phyloP scores from a whole-genome alignment of 352 stramenopile species.

The Blastocystis sp. region DNA sequence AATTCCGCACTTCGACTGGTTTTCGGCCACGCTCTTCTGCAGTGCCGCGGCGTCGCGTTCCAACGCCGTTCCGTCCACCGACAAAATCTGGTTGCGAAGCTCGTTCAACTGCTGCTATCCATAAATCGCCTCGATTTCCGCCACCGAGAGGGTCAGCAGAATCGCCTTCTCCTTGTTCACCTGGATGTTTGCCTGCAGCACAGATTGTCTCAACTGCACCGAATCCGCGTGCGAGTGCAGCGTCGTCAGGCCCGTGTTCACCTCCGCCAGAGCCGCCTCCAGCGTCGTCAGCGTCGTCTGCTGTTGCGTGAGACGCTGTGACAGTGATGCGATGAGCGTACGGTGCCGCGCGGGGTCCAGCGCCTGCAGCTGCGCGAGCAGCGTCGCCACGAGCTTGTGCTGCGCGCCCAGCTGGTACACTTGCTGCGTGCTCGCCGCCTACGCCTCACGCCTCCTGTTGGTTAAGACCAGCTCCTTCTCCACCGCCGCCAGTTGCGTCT shows the following conservation, averaged over 20 bases:
- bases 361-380: background rate
- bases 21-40: background rate
- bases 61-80: constrained; percentile 33
- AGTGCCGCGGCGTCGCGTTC: background rate
- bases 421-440: background rate
- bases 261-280: background rate
- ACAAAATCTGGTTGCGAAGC: background rate
- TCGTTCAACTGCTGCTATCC: constrained; percentile 15
- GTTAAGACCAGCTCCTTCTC: background rate
- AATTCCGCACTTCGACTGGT: constrained; percentile 46
- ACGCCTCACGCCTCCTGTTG: background rate
- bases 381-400: background rate
- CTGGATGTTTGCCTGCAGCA: constrained; percentile 21
- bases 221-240: constrained; percentile 15
- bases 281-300: background rate
- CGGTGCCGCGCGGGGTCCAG: background rate
- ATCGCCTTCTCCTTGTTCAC: background rate
- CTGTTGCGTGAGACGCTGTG: background rate
- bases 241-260: background rate
- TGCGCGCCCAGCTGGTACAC: background rate
- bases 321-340: background rate
- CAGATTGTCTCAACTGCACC: background rate
- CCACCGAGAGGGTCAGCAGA: background rate
- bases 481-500: background rate
- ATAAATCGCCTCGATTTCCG: background rate